Evolutionary conservation across 2,329 filamentous ascomycete species (phyloP).

Genomic region (Coniochaeta hoffmannii): DNA sequence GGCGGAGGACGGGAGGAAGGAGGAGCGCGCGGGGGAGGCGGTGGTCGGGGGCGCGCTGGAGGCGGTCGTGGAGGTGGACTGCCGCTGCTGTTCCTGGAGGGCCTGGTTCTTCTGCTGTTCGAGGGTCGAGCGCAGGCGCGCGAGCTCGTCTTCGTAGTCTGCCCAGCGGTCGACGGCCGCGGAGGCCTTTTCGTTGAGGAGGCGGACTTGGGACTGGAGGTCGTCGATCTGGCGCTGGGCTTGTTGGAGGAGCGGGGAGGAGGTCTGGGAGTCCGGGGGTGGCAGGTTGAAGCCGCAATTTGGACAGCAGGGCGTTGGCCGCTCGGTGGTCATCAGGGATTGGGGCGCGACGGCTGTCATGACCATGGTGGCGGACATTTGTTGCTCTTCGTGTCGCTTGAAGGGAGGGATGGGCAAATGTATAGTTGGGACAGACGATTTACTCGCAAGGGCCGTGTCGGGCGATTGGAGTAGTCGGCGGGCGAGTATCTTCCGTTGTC

Average conservation of each 20-base stretch:
- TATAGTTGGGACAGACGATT: not conserved
- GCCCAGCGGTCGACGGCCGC: conserved; percentile 59
- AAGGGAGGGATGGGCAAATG: not conserved
- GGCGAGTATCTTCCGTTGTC: too few species aligned
- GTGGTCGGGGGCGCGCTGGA: conserved; percentile 10
- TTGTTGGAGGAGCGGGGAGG: conserved; percentile 34
- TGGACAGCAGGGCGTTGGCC: conserved; percentile 33
- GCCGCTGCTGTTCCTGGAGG: conserved; percentile 19
- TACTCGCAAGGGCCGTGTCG: not conserved
- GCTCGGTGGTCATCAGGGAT: not conserved
- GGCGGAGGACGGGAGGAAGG: conserved; percentile 38
- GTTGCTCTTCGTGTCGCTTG: not conserved
- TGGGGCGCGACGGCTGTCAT: conserved; percentile 10
- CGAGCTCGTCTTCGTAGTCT: conserved; percentile 74
- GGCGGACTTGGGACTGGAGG: conserved; percentile 61
- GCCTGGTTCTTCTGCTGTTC: not conserved
- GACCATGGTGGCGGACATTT: conserved; percentile 11
- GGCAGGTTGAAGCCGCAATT: conserved; percentile 40
- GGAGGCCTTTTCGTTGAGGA: conserved; percentile 64
- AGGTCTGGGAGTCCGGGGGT: conserved; percentile 10
- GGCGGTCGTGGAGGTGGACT: conserved; percentile 12
- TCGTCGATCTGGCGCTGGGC: conserved; percentile 58
- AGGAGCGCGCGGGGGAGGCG: conserved; percentile 27
- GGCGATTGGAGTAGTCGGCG: too few species aligned
- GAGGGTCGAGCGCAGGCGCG: conserved; percentile 38